Base-by-base conservation (phyloP, 352 stramenopile genomes). In the Phytophthora tubulina region DNA sequence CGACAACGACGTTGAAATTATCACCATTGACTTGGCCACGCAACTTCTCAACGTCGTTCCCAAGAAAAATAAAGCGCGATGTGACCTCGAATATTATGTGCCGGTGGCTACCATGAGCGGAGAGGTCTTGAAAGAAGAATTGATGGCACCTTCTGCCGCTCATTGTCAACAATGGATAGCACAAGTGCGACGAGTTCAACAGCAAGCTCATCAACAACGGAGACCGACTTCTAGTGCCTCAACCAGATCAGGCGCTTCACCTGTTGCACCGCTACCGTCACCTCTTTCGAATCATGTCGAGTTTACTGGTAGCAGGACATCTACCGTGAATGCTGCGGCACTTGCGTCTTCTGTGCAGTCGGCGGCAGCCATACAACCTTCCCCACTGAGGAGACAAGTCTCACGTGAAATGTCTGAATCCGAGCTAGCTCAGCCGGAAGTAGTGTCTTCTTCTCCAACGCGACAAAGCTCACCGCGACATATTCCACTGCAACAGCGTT, bases 91-190 rank as follows among this genome's bases (percentile, higher is more conserved):
- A 63, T 89, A 83, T 44, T 75, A 80, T 30, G 64, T 62, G 6
- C 27, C 60, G 10, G 50, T 51, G 2, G 63, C 61, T 35, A 62
- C 33, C 8, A 61, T 53, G 52, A 72, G 54, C 15, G 35, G 72
- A 65, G 31, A 71, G 49, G 44, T 60, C 46, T 15, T 63, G 33
- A 78, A 66, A 64, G 79, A 92, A 63, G 79, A 95, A 60, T 79
- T 93, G 46, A 95, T 93, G 87, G 87, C 85, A 32, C 77, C 85
- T 32, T 92, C 87, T 2, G 73, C 82, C 5, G 80, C 82, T 56
- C 81, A 89, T 56, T 93, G 87, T 33, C 72, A 85, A 57, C 73
- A 88, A 55, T 93, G 84, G 73, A 80, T 95, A 9, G 61, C 78
- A 8, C 69, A 81, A 4, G 73, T 95, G 8, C 76, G 56, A 38